phyloP scores from a whole-genome alignment of 2,329 filamentous ascomycete genomes.

The Ophiostoma montium region DNA sequence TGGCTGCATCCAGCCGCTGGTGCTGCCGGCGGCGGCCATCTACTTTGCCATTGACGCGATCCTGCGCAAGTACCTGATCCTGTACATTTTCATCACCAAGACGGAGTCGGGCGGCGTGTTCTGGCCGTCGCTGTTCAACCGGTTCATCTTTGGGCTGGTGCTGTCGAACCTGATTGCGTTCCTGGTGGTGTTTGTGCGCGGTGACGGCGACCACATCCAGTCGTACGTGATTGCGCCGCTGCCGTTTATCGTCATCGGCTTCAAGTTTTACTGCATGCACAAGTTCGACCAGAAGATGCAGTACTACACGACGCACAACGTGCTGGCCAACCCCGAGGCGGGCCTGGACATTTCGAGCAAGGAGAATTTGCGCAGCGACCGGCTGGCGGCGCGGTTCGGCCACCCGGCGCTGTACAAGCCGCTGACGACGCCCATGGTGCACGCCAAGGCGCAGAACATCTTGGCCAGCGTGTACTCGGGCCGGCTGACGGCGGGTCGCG shows the following conservation, averaged over 20 bases:
- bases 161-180: constrained; percentile 69
- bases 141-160: constrained; percentile 70
- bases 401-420: constrained; percentile 84
- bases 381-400: constrained; percentile 65
- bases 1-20: constrained; percentile 71
- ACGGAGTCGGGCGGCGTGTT: constrained; percentile 88
- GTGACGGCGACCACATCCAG: constrained; percentile 43
- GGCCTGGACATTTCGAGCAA: constrained; percentile 32
- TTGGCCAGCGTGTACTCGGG: constrained; percentile 78
- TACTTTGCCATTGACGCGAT: constrained; percentile 82
- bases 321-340: constrained; percentile 30
- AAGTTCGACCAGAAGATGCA: constrained; percentile 67
- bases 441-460: constrained; percentile 75
- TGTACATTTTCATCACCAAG: constrained; percentile 95
- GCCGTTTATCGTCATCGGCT: constrained; percentile 61
- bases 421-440: constrained; percentile 89
- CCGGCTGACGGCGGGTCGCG: constrained; percentile 54
- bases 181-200: constrained; percentile 58
- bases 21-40: constrained; percentile 70
- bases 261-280: constrained; percentile 72
- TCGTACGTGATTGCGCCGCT: constrained; percentile 60
- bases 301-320: constrained; percentile 59
- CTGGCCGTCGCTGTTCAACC: constrained; percentile 86
- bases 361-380: constrained; percentile 45
- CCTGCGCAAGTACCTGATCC: constrained; percentile 86